These are phyloP conservation scores for Ceratocystis huliohia DNA, from an alignment of 2,329 filamentous ascomycete species.

Conservation along the genomic window DNA sequence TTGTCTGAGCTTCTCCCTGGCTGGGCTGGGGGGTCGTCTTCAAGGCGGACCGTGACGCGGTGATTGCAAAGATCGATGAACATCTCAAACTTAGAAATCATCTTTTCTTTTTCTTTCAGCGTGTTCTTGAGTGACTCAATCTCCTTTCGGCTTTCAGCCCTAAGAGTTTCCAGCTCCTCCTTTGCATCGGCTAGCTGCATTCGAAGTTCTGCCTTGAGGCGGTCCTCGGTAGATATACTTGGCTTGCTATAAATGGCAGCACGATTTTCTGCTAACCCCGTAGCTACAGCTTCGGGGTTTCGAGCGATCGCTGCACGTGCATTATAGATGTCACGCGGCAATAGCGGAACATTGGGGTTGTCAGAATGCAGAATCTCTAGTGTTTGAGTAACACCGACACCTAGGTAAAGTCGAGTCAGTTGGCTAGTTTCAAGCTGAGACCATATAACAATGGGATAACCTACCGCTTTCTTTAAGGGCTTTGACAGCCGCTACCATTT, in stretches of 20 bases:
- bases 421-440: background rate
- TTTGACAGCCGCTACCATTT: conserved; percentile 56
- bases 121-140: conserved; percentile 46
- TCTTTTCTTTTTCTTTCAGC: conserved; percentile 49
- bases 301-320: conserved; percentile 54
- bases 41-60: conserved; percentile 48
- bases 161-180: conserved; percentile 43
- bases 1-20: conserved; percentile 18
- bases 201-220: conserved; percentile 48
- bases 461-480: conserved; percentile 52
- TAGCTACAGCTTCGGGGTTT: conserved; percentile 49
- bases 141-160: conserved; percentile 44
- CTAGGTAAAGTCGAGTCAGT: conserved; percentile 29
- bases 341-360: conserved; percentile 49
- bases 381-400: conserved; percentile 53
- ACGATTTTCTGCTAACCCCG: conserved; percentile 46
- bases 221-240: conserved; percentile 49
- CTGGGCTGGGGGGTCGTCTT: conserved; percentile 23
- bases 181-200: conserved; percentile 46
- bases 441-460: conserved; percentile 24
- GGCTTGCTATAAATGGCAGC: conserved; percentile 56
- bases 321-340: conserved; percentile 55
- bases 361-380: conserved; percentile 52
- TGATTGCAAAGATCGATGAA: conserved; percentile 59
- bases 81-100: conserved; percentile 53